A percentile compares a stretch with the other conserved stretches of the same genome.
Evolutionary conservation across 2,329 filamentous ascomycete species (phyloP).

Genomic region (Penicillium fuscoglaucum): DNA sequence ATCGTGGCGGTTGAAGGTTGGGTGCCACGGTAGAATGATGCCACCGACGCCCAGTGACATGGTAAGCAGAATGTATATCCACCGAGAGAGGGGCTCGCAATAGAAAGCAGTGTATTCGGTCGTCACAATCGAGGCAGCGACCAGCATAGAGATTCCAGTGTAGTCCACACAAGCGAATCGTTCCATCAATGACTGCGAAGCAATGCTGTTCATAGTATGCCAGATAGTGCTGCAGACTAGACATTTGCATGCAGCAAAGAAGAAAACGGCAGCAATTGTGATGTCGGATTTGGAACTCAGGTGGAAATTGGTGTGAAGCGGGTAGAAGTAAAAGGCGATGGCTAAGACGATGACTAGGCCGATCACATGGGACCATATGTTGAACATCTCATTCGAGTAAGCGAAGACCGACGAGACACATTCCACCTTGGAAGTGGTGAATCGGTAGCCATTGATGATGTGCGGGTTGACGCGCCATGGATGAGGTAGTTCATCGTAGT

Average conservation of each 20-base stretch:
- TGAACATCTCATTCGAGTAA: slow-evolving; percentile 89
- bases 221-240: slow-evolving; percentile 93
- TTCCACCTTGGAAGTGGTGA: slow-evolving; percentile 85
- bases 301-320: slow-evolving; percentile 79
- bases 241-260: slow-evolving; percentile 93
- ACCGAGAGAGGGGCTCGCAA: slow-evolving; percentile 85
- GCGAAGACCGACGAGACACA: slow-evolving; percentile 82
- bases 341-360: slow-evolving; percentile 85
- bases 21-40: slow-evolving; percentile 93
- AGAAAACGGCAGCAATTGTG: slow-evolving; percentile 89
- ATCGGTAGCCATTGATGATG: slow-evolving; percentile 88
- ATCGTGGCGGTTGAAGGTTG: slow-evolving; percentile 85
- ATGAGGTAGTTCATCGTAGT: slow-evolving; percentile 83
- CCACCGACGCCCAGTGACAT: slow-evolving; percentile 79
- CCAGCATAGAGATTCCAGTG: slow-evolving; percentile 91
- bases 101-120: slow-evolving; percentile 99
- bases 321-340: slow-evolving; percentile 95
- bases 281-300: slow-evolving; percentile 85
- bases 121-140: slow-evolving; percentile 92
- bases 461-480: slow-evolving; percentile 96
- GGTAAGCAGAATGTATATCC: slow-evolving; percentile 81
- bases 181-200: slow-evolving; percentile 84
- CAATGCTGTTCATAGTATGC: slow-evolving; percentile 99
- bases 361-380: slow-evolving; percentile 95
- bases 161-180: slow-evolving; percentile 98